Conservation (phyloP, 2,329 filamentous ascomycete genomes). For the Penicillium thymicola region DNA sequence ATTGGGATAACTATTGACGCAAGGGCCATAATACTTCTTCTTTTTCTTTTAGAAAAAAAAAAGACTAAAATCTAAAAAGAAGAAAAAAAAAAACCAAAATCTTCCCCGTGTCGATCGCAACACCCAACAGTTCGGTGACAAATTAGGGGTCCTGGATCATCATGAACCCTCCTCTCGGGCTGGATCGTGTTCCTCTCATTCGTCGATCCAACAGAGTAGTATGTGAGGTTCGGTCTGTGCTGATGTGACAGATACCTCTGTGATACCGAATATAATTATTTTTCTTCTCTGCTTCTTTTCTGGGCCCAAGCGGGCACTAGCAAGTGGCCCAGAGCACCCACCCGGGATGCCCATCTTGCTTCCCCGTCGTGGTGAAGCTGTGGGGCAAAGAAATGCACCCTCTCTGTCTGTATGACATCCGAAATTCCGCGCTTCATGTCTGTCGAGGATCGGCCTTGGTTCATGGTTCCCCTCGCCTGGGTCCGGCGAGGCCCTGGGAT, state of each 20-base stretch:
- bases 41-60: not conserved
- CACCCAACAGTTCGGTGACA: conserved; percentile 31
- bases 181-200: conserved; percentile 28
- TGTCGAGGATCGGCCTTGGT: conserved; percentile 22
- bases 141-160: conserved; percentile 33
- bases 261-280: conserved; percentile 10
- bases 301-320: conserved; percentile 10
- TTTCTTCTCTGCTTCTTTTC: conserved; percentile 12
- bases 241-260: conserved; percentile 35
- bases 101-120: conserved; percentile 32
- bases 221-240: conserved; percentile 22
- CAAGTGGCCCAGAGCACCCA: conserved; percentile 11
- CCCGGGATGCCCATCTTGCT: conserved; percentile 17
- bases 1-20: conserved; percentile 35
- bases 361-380: conserved; percentile 20
- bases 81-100: conserved; percentile 7
- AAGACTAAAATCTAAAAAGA: too few relatives aligned
- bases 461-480: conserved; percentile 26
- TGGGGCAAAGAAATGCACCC: conserved; percentile 17
- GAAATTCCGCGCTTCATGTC: conserved; percentile 19
- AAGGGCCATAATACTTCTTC: conserved; percentile 30
- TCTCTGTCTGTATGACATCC: conserved; percentile 27
- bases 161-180: conserved; percentile 19
- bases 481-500: conserved; percentile 11
- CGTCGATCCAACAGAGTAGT: conserved; percentile 24